Evolutionary conservation across 208 protist genomes (phyloP).

Genomic region (Trypanosoma conorhini): DNA sequence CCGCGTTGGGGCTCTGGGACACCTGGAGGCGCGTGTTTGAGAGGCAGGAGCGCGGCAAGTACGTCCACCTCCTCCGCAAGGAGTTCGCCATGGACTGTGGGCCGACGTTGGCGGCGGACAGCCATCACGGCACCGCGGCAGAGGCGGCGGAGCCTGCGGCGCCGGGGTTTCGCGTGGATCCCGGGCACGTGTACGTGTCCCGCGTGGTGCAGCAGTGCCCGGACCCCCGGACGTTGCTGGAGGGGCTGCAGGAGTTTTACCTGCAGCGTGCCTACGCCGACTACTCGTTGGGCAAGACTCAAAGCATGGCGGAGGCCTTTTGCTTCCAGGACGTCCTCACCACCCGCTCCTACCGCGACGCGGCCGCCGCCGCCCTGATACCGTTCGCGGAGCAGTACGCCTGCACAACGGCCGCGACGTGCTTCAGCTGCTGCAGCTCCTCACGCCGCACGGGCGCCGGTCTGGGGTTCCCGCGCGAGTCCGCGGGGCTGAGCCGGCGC

Average conservation of each 20-base stretch:
- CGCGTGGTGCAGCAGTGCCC: constrained; percentile 39
- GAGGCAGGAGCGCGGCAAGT: constrained; percentile 47
- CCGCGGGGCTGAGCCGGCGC: constrained; percentile 31
- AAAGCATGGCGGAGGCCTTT: constrained; percentile 44
- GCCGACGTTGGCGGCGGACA: constrained; percentile 19
- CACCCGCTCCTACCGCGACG: constrained; percentile 34
- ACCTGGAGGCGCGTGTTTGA: constrained; percentile 51
- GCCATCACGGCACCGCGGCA: not conserved
- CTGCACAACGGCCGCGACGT: constrained; percentile 43
- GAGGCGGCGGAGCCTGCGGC: constrained; percentile 24
- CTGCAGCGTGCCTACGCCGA: constrained; percentile 60
- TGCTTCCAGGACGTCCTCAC: constrained; percentile 55
- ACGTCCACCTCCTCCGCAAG: constrained; percentile 64
- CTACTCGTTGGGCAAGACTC: constrained; percentile 59
- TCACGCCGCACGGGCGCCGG: constrained; percentile 26
- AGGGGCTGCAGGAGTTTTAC: constrained; percentile 82
- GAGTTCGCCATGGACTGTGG: constrained; percentile 73
- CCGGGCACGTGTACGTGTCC: constrained; percentile 62
- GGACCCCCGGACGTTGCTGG: constrained; percentile 37
- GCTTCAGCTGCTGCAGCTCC: constrained; percentile 55
- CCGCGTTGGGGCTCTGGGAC: constrained; percentile 41
- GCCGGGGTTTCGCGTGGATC: constrained; percentile 72
- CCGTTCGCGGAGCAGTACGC: constrained; percentile 56
- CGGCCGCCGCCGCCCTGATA: constrained; percentile 27
- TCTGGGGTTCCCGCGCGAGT: constrained; percentile 49